These are phyloP conservation scores for Phytophthora rubi DNA, from an alignment of 352 stramenopile genomes.

Conservation along the genomic window DNA sequence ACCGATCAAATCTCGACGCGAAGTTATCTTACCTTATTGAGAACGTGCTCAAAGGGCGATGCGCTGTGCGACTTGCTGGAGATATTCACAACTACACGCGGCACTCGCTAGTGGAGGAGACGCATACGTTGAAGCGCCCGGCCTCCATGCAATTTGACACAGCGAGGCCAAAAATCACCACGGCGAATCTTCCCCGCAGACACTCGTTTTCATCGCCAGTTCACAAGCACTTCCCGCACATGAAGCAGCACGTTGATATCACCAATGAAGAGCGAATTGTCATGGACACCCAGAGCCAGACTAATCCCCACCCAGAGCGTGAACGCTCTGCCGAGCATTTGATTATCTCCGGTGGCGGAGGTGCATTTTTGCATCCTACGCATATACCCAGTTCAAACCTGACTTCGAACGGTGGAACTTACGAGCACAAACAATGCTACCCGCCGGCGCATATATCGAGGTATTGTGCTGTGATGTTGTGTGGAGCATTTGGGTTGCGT, in stretches of 20 bases:
- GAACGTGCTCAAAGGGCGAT: conserved; percentile 72
- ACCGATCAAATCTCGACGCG: conserved; percentile 69
- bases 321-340: conserved; percentile 61
- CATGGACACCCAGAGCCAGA: conserved; percentile 12
- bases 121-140: conserved; percentile 36
- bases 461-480: conserved; percentile 34
- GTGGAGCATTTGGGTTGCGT: background rate
- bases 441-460: conserved; percentile 78
- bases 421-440: conserved; percentile 86
- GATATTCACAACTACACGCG: conserved; percentile 96
- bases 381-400: conserved; percentile 75
- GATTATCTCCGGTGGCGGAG: conserved; percentile 91
- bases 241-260: conserved; percentile 41
- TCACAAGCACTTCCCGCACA: conserved; percentile 83
- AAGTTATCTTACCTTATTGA: conserved; percentile 85
- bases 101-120: conserved; percentile 73
- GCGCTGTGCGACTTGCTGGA: conserved; percentile 84
- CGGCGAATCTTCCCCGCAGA: conserved; percentile 29
- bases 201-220: conserved; percentile 43
- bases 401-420: conserved; percentile 70
- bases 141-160: conserved; percentile 39
- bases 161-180: conserved; percentile 18
- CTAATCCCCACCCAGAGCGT: conserved; percentile 8
- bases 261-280: conserved; percentile 20
- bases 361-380: conserved; percentile 91